Base-by-base conservation (phyloP, 2,329 filamentous ascomycete species). In the Emergomyces pasteurianus region DNA sequence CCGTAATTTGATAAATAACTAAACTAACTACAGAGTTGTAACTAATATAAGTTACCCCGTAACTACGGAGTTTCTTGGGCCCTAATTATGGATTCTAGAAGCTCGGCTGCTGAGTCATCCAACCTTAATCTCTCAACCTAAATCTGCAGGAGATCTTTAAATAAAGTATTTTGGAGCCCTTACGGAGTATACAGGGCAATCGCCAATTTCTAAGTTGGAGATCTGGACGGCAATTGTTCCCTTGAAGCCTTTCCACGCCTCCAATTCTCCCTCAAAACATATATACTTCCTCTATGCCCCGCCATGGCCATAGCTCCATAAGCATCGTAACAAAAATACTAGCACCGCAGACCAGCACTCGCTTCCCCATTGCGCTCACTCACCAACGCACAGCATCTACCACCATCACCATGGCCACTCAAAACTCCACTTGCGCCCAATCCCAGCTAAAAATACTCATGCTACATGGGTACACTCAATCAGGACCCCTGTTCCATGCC, bases 391-490 rank as follows among this genome's bases (percentile, higher is more conserved):
- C 23, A 9, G 26, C 55, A 12, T 57, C 26, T 16, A 36, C 23
- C 21, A 21, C 36, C 38, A 14, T 46, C 40, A 43, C 21, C 60
- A 62, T 62, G 61, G 58, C 61, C 26, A 26, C 55, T 46, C 38
- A 31, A 46, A 14, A 16, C 26, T 31, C 55, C 47, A 14, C 43
- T 26, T n/a, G 26, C 28, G 28, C 60, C 5, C 23, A 59, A 58
- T 26, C 58, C 42, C 72, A 74, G 8, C 72, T 79, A 60, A 89
- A 86, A 73, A 86, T 92, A 64, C 79, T 92, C 52, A 90, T 91
- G 87, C 80, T 92, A 34, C 88, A 92, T 69, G 88, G 92, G 74
- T 96, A 86, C 82, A 96, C 92, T 8, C 92, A 97, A 79, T 95
- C 89, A 34, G 91, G 92, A 3, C 75, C 86, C 3, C 79, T 91